phyloP scores from a whole-genome alignment of 176 grass and related monocot genomes.

The Avena eriantha region DNA sequence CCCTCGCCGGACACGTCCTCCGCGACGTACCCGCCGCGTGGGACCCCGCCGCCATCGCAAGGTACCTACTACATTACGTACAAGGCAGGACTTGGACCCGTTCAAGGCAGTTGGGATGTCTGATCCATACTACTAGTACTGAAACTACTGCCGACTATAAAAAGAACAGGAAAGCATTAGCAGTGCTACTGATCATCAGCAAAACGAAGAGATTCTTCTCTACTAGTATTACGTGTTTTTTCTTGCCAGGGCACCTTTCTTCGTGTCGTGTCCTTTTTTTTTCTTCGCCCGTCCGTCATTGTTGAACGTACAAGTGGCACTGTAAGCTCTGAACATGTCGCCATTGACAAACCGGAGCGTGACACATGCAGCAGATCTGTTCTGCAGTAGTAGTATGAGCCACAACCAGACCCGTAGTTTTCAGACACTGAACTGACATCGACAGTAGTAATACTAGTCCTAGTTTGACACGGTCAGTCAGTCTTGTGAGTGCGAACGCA shows the following conservation, averaged over 20 bases:
- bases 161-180: neutral
- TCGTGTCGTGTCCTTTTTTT: neutral
- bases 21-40: conserved; percentile 61
- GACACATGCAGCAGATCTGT: conserved; percentile 6
- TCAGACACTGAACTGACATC: conserved; percentile 35
- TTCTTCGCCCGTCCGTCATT: conserved; percentile 3
- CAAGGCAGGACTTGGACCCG: conserved; percentile 27
- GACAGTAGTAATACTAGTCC: neutral
- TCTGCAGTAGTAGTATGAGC: neutral
- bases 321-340: conserved; percentile 32
- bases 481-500: too few relatives aligned
- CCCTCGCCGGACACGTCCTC: conserved; percentile 58
- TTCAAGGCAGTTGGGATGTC: conserved; percentile 37
- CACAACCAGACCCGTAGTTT: conserved; percentile 34
- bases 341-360: conserved; percentile 35
- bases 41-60: conserved; percentile 76
- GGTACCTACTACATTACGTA: conserved; percentile 42
- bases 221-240: neutral
- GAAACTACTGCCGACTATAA: neutral
- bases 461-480: neutral
- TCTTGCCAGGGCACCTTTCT: neutral
- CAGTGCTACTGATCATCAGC: neutral
- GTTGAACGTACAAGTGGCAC: conserved; percentile 45
- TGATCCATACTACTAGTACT: neutral
- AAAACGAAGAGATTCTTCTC: neutral